phyloP scores from a whole-genome alignment of 768 basidiomycete species.

The Lanmaoa pseudosensibilis region DNA sequence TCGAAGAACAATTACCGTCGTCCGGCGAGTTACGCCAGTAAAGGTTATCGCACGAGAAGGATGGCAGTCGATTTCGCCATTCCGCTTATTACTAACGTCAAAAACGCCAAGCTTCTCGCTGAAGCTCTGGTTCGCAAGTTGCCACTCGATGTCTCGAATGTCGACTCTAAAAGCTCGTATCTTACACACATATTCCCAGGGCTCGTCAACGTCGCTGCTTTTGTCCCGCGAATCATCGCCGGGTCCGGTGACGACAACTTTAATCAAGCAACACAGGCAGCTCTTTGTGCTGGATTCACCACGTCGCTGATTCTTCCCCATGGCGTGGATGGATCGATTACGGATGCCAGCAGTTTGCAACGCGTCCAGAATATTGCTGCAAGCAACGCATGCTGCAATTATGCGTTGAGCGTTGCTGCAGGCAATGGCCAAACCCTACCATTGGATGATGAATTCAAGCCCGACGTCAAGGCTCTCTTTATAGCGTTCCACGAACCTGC shows the following conservation, averaged over 20 bases:
- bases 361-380: constrained; percentile 63
- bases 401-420: constrained; percentile 78
- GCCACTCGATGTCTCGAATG: constrained; percentile 84
- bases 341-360: constrained; percentile 67
- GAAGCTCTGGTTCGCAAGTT: constrained; percentile 90
- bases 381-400: constrained; percentile 80
- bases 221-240: constrained; percentile 67
- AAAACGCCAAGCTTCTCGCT: constrained; percentile 94
- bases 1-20: constrained; percentile 97
- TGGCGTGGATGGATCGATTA: constrained; percentile 60
- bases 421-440: constrained; percentile 61
- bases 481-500: constrained; percentile 66
- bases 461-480: constrained; percentile 83
- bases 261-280: constrained; percentile 69
- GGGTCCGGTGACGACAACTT: constrained; percentile 55
- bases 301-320: constrained; percentile 77
- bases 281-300: constrained; percentile 88
- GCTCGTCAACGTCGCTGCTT: constrained; percentile 84
- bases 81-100: constrained; percentile 97
- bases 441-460: constrained; percentile 72
- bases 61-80: constrained; percentile 99
- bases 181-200: constrained; percentile 89
- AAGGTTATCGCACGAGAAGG: constrained; percentile 93
- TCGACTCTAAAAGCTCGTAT: constrained; percentile 95
- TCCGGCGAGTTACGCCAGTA: constrained; percentile 94